Conservation (phyloP, 768 basidiomycete genomes). For the Trametes cingulata region DNA sequence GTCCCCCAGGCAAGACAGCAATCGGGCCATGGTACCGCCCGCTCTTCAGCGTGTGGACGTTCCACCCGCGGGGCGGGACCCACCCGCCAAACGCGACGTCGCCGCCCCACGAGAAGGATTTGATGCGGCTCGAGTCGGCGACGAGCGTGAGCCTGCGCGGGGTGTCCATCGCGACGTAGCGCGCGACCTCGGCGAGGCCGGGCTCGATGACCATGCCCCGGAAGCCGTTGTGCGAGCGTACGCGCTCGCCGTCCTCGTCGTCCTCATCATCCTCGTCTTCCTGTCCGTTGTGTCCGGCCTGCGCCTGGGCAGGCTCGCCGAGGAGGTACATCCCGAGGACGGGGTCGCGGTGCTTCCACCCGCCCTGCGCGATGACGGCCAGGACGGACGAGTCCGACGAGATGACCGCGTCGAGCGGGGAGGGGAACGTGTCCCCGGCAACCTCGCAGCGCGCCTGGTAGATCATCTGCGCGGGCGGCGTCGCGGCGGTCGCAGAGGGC, state of each 20-base stretch:
- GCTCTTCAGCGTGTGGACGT: slow-evolving; percentile 36
- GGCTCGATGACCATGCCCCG: slow-evolving; percentile 13
- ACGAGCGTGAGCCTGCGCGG: slow-evolving; percentile 33
- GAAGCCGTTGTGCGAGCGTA: background rate
- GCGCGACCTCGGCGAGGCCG: slow-evolving; percentile 30
- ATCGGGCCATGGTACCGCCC: slow-evolving; percentile 32
- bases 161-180: slow-evolving; percentile 13
- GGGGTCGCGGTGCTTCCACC: slow-evolving; percentile 39
- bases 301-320: no score
- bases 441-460: slow-evolving; percentile 41
- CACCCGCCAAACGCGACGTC: slow-evolving; percentile 1
- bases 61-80: slow-evolving; percentile 10
- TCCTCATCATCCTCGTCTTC: no score
- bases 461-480: slow-evolving; percentile 33
- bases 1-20: slow-evolving; percentile 30
- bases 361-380: slow-evolving; percentile 28
- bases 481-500: slow-evolving; percentile 18
- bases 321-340: slow-evolving; percentile 28
- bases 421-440: slow-evolving; percentile 11
- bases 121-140: slow-evolving; percentile 38
- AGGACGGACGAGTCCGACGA: slow-evolving; percentile 30
- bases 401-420: slow-evolving; percentile 25
- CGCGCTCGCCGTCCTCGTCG: background rate
- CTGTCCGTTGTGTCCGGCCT: no score
- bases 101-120: slow-evolving; percentile 39